Base-by-base conservation (phyloP, 2,329 filamentous ascomycete species). In the Fusarium staphyleae region DNA sequence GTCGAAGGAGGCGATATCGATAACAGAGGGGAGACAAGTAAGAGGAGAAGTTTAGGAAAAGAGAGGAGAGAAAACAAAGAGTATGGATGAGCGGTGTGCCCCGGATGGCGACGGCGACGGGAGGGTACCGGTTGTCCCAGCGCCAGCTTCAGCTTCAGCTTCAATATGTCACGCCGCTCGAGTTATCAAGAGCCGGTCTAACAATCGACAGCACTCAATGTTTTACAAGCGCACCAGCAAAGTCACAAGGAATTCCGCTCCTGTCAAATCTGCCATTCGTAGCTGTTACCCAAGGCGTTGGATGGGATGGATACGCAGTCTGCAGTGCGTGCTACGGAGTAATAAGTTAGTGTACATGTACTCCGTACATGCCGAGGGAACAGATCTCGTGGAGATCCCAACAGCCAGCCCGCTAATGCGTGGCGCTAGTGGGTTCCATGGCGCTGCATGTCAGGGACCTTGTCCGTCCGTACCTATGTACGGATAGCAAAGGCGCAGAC, bases 351-450 rank as follows among this genome's bases (percentile, higher is more conserved):
- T 22, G 19, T 22, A 6, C 19, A 22, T 6, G 19, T 22, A 22
- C 6, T 22, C 4, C 6, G 24, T 45, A 45, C 50, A 15, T 58
- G 44, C 45, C 45, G 30, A 41, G 35, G 52, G 37, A 55, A 58
- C 50, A 63, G 63, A 66, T 66, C 63, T 66, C 50, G 57, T 40
- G 55, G 63, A 47, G 63, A 61, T 66, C 60, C 55, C 53, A 62
- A 51, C 46, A 57, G 51, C 48, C 40, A 52, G 46, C 36, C 40
- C 47, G 45, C 62, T 61, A 62, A 66, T 66, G 63, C 63, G 58
- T 66, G 63, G 58, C 61, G 54, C 50, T 48, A 45, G 43, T 57
- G 58, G 54, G 48, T 36, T 61, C 48, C 34, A 52, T 43, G 45
- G 36, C 15, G 49, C 47, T 55, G 58, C 55, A 58, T 55, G 46